phyloP scores from a whole-genome alignment of 129 eudicot species.

The Flaveria trinervia region DNA sequence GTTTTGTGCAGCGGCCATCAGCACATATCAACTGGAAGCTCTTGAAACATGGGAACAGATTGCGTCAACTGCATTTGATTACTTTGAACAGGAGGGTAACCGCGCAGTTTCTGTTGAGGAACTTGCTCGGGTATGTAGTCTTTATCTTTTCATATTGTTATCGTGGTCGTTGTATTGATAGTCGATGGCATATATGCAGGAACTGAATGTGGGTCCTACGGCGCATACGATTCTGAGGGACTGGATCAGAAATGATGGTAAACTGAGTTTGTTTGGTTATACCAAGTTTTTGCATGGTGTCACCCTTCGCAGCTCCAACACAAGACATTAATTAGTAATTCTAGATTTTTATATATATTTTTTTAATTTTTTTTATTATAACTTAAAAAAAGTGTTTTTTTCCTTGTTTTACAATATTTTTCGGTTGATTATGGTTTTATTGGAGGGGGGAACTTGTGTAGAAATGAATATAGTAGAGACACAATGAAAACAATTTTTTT shows the following conservation, averaged over 20 bases:
- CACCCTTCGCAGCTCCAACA: too few relatives aligned
- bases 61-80: conserved; percentile 49
- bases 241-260: too few relatives aligned
- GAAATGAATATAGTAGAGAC: conserved; percentile 47
- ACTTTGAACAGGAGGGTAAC: conserved; percentile 15
- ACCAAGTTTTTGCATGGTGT: too few relatives aligned
- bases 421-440: conserved; percentile 21
- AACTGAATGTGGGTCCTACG: conserved; percentile 77
- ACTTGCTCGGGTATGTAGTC: conserved; percentile 15
- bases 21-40: conserved; percentile 66
- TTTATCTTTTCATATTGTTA: background rate
- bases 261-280: too few relatives aligned
- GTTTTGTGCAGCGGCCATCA: conserved; percentile 69
- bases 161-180: background rate
- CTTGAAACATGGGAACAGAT: conserved; percentile 62
- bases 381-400: background rate
- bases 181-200: conserved; percentile 43
- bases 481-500: conserved; percentile 23
- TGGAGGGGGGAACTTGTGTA: conserved; percentile 37
- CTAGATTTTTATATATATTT: too few relatives aligned
- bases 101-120: conserved; percentile 15
- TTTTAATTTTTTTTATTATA: background rate
- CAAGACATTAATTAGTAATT: too few relatives aligned
- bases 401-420: conserved; percentile 21
- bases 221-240: conserved; percentile 24